Evolutionary conservation across 371 early-diverging fungal genomes (phyloP).

Genomic region (Mortierella sp.): DNA sequence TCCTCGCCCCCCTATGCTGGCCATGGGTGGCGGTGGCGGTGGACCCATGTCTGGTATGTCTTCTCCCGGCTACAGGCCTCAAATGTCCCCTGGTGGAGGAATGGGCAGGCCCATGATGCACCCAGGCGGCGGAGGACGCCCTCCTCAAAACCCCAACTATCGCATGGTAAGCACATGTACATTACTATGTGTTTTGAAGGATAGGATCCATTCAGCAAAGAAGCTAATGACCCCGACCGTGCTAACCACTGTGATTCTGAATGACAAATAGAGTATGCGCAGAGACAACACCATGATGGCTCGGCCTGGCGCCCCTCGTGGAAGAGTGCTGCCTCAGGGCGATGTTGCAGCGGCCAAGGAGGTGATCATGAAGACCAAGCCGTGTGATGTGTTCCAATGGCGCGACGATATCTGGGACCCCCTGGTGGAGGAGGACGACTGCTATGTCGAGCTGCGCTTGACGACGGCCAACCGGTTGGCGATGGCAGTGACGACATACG

Average conservation of each 20-base stretch:
- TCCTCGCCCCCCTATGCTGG: conserved; percentile 49
- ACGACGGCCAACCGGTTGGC: conserved; percentile 52
- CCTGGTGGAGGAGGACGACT: conserved; percentile 52
- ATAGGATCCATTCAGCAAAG: not conserved
- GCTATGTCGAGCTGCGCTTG: conserved; percentile 45
- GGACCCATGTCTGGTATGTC: conserved; percentile 20
- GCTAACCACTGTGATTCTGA: not conserved
- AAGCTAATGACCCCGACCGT: not conserved
- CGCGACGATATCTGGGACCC: conserved; percentile 57
- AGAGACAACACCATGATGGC: conserved; percentile 32
- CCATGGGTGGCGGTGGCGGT: conserved; percentile 41
- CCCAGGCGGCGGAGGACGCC: conserved; percentile 30
- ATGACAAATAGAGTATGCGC: conserved; percentile 44
- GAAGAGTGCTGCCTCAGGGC: conserved; percentile 13
- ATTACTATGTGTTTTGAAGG: not conserved
- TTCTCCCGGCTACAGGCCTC: conserved; percentile 40
- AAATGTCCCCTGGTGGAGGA: conserved; percentile 40
- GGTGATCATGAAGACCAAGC: conserved; percentile 46
- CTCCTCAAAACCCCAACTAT: conserved; percentile 34
- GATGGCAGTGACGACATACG: conserved; percentile 49
- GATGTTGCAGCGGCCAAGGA: conserved; percentile 42
- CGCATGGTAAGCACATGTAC: conserved; percentile 35
- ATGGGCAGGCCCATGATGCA: conserved; percentile 50
- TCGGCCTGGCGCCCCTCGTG: conserved; percentile 24
- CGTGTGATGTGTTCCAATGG: conserved; percentile 58